Evolutionary conservation across 805 yeast genomes (phyloP), one percentile per base, ranked within the genome.

Genomic region (Candida easanensis): DNA sequence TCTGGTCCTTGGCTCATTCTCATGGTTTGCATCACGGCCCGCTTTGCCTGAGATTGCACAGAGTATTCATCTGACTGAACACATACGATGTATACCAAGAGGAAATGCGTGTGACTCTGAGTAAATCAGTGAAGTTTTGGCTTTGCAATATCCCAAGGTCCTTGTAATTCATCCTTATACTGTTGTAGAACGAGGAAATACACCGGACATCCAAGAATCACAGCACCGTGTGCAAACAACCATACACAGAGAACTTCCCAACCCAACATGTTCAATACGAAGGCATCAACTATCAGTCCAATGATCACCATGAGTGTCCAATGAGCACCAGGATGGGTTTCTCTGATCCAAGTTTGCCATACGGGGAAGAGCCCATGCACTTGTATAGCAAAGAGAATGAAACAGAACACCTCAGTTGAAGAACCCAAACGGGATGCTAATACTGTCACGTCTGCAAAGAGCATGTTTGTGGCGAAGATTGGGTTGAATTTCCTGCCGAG

Each of bases 71-170:
- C n/a, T n/a, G n/a, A n/a, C n/a, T n/a, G n/a, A n/a, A n/a, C n/a
- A n/a, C n/a, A n/a, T n/a, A n/a, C n/a, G n/a, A n/a, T n/a, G n/a
- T n/a, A n/a, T n/a, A n/a, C n/a, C n/a, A n/a, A n/a, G n/a, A n/a
- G n/a, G n/a, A n/a, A n/a, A n/a, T n/a, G n/a, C n/a, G n/a, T n/a
- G n/a, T n/a, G n/a, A n/a, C n/a, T 26, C n/a, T 26, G 30, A 16
- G 8, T 8, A 30, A 15, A 30, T 30, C 18, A 30, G 8, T 30
- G n/a, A 15, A 52, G 19, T 10, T 77, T 68, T 1, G 96, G 95
- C 57, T 76, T 80, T 5, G 95, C 96, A 1, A 84, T 79, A 60
- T 88, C 96, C 96, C 96, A 88, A 1, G 96, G 96, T 0, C 96
- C 96, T 61, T 85, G 90, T 40, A 88, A 68, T 61, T 87, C 96